Evolutionary conservation across 495 filamentous ascomycete genomes (phyloP), one percentile per base, ranked within the genome.

Genomic region (Durotheca rogersii): DNA sequence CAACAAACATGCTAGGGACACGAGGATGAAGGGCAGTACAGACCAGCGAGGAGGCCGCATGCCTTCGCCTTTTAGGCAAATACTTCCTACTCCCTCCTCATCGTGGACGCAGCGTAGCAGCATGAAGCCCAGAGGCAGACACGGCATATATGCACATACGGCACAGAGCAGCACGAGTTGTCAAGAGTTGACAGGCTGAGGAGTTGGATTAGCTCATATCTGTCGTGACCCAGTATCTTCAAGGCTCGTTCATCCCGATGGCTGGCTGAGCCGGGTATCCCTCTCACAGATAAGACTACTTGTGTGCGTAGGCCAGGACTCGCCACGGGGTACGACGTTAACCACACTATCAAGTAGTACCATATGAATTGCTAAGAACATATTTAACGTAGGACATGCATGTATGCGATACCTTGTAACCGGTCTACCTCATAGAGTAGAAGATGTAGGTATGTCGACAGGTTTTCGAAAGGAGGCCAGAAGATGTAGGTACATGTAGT

Each of bases 311-410:
- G 1, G 40, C 20, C n/a, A n/a, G n/a, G n/a, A n/a, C 49, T 59
- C 30, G 56, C 56, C 45, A 53, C 56, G 38, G 55, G n/a, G n/a
- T 53, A 58, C 49, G 19, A 53, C 56, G 27, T 45, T 31, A 38
- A 58, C 30, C 49, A 50, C 44, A 53, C 50, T 45, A 25, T 31
- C n/a, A 31, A 9, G 15, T 16, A 23, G 38, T 46, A 59, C 25
- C 27, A 45, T 46, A 46, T 40, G 41, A 50, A 53, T 48, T 49
- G 31, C 21, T 20, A 57, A 29, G 16, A 47, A 41, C 27, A 6
- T 9, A 30, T 1, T 3, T 42, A 42, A n/a, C n/a, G n/a, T n/a
- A n/a, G n/a, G n/a, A n/a, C n/a, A n/a, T n/a, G n/a, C n/a, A n/a
- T n/a, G n/a, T n/a, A n/a, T n/a, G n/a, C n/a, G n/a, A n/a, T n/a